Evolutionary conservation across 371 early-diverging fungal species (phyloP).

Genomic region (Haplosporangium sp.): DNA sequence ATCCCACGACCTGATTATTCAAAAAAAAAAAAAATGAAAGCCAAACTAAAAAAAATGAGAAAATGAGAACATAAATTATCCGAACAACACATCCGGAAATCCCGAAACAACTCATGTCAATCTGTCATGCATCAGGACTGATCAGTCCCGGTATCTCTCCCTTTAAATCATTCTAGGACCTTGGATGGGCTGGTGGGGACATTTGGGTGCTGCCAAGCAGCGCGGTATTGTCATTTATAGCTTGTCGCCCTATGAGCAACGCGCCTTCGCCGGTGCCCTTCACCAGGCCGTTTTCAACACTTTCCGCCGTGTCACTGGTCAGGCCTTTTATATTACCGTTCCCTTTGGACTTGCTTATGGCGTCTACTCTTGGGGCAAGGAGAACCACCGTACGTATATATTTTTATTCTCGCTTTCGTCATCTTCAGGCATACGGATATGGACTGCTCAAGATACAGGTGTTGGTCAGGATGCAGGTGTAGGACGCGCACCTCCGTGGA

Average conservation of each 20-base stretch:
- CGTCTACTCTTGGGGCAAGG: conserved; percentile 70
- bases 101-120: conserved; percentile 13
- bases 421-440: too few species aligned
- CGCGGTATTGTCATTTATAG: conserved; percentile 80
- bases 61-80: neutral
- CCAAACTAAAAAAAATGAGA: neutral
- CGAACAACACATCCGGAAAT: neutral
- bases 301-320: conserved; percentile 76
- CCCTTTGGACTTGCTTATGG: conserved; percentile 73
- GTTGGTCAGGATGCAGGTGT: too few species aligned
- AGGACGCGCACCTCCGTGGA: too few species aligned
- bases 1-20: too few species aligned
- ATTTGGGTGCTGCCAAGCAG: conserved; percentile 80
- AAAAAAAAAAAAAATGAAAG: too few species aligned
- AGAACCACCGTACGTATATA: conserved; percentile 63
- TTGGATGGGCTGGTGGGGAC: conserved; percentile 78
- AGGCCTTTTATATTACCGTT: conserved; percentile 79
- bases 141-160: neutral
- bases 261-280: conserved; percentile 78
- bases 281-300: conserved; percentile 84
- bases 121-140: neutral
- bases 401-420: neutral
- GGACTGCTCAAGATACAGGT: too few species aligned
- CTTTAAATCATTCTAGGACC: conserved; percentile 41
- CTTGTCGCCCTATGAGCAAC: conserved; percentile 85